Evolutionary conservation across 805 yeast genomes (phyloP).

Genomic region (Kockiozyma suomiensis): DNA sequence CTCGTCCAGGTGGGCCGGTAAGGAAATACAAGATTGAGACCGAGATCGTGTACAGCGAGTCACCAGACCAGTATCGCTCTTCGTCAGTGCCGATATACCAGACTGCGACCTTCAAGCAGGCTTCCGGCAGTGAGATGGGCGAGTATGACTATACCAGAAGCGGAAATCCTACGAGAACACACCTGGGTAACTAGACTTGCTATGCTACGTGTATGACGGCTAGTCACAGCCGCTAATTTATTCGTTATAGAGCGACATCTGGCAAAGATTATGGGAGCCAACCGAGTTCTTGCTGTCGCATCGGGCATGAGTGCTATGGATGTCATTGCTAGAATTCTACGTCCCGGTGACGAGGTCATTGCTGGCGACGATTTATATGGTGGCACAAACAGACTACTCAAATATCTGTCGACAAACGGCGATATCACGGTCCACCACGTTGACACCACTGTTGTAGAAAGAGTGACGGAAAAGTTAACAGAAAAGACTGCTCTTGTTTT

Average conservation of each 20-base stretch:
- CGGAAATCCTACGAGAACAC: slow-evolving; percentile 90
- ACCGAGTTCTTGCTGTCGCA: slow-evolving; percentile 75
- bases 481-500: slow-evolving; percentile 72
- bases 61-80: slow-evolving; percentile 72
- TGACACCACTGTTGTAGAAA: slow-evolving; percentile 74
- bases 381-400: slow-evolving; percentile 84
- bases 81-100: slow-evolving; percentile 88
- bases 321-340: slow-evolving; percentile 70
- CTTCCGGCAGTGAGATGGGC: slow-evolving; percentile 70
- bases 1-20: slow-evolving; percentile 38
- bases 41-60: slow-evolving; percentile 63
- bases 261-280: slow-evolving; percentile 77
- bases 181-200: slow-evolving; percentile 43
- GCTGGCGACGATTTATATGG: slow-evolving; percentile 97
- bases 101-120: slow-evolving; percentile 91
- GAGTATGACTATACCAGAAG: slow-evolving; percentile 86
- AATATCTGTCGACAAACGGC: slow-evolving; percentile 65
- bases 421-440: slow-evolving; percentile 70
- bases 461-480: slow-evolving; percentile 59
- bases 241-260: slow-evolving; percentile 61
- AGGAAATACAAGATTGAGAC: slow-evolving; percentile 60
- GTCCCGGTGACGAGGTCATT: slow-evolving; percentile 85
- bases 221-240: background rate
- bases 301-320: slow-evolving; percentile 94
- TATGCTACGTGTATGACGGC: background rate